Conservation (phyloP, 352 stramenopile species). For the Achlya hypogyna region DNA sequence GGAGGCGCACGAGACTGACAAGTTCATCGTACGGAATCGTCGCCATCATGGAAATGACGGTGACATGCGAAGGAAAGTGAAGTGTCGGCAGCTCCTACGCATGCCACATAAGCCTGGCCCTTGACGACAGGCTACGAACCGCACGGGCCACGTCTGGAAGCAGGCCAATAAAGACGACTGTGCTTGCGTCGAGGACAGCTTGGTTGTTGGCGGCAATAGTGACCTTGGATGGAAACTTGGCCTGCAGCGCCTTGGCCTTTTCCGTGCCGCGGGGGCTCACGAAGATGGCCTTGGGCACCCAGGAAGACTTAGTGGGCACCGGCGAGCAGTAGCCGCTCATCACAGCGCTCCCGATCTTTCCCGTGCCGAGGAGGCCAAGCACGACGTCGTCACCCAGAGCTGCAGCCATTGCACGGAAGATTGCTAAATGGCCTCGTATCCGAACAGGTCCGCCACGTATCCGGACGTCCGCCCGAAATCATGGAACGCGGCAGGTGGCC, state of each 20-base stretch:
- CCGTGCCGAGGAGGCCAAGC: constrained; percentile 69
- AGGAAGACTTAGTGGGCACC: constrained; percentile 33
- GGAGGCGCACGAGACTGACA: constrained; percentile 53
- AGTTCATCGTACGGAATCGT: constrained; percentile 82
- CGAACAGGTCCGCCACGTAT: too few relatives aligned
- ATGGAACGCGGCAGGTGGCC: too few relatives aligned
- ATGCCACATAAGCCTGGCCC: not conserved
- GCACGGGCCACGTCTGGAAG: constrained; percentile 57
- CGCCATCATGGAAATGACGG: constrained; percentile 81
- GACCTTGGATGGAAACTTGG: constrained; percentile 57
- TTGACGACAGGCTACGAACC: constrained; percentile 3
- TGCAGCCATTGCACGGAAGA: too few relatives aligned
- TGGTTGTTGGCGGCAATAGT: constrained; percentile 60
- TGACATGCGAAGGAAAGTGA: constrained; percentile 48
- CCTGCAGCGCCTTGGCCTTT: constrained; percentile 66
- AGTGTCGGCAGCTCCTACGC: constrained; percentile 56
- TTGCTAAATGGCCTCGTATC: not conserved
- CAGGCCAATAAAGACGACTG: constrained; percentile 76
- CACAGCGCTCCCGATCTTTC: constrained; percentile 81
- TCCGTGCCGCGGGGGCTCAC: constrained; percentile 61
- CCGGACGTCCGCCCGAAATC: too few relatives aligned
- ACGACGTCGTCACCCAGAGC: constrained; percentile 9
- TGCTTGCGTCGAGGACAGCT: constrained; percentile 71
- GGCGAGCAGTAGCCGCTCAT: constrained; percentile 68
- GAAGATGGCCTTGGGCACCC: constrained; percentile 60